phyloP scores from a whole-genome alignment of 176 grass and related monocot species.

The Musa acuminata region DNA sequence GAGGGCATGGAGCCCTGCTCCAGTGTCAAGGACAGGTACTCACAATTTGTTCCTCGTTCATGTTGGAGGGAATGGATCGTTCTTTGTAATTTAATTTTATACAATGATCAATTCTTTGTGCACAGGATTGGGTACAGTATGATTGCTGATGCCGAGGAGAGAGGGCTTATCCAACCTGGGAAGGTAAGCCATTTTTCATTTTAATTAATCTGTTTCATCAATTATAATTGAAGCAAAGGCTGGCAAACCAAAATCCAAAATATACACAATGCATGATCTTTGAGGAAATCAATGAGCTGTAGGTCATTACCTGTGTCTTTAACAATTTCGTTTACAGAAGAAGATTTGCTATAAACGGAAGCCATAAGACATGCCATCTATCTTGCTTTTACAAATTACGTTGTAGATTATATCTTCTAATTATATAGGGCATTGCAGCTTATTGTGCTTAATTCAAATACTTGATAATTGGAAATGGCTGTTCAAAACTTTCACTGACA shows the following conservation, averaged over 20 bases:
- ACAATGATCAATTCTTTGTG: background rate
- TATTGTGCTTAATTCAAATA: too few relatives aligned
- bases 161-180: conserved; percentile 48
- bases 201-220: background rate
- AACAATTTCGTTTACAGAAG: too few relatives aligned
- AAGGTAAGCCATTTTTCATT: conserved; percentile 26
- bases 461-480: too few relatives aligned
- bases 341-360: too few relatives aligned
- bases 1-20: conserved; percentile 97
- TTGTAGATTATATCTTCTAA: too few relatives aligned
- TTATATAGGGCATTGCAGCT: too few relatives aligned
- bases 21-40: conserved; percentile 90
- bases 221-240: background rate
- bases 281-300: too few relatives aligned
- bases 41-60: background rate
- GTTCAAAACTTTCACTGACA: background rate
- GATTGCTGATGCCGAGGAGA: conserved; percentile 80
- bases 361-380: too few relatives aligned
- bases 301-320: too few relatives aligned
- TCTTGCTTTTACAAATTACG: too few relatives aligned
- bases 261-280: too few relatives aligned
- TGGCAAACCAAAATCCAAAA: too few relatives aligned
- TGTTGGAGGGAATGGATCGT: background rate
- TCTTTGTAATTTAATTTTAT: background rate
- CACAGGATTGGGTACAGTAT: conserved; percentile 92